Conservation (phyloP, 305 asterid species). For the Solanum hybrid region DNA sequence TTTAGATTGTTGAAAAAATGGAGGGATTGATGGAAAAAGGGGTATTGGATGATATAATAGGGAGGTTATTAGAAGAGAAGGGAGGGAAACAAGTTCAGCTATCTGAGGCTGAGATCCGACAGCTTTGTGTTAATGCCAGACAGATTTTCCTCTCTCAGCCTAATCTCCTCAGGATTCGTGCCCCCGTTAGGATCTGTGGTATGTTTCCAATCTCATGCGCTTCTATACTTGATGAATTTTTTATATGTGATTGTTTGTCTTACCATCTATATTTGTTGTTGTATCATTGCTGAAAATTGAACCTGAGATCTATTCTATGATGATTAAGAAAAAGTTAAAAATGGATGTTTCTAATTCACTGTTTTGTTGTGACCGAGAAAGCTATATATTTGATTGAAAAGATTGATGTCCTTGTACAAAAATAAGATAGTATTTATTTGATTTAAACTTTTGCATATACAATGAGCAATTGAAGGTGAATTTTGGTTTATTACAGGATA, state of each 20-base stretch:
- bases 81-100: constrained; percentile 81
- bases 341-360: background rate
- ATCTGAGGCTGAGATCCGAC: constrained; percentile 84
- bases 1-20: constrained; percentile 22
- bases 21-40: constrained; percentile 72
- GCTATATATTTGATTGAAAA: background rate
- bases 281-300: background rate
- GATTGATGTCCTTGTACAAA: background rate
- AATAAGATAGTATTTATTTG: background rate
- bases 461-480: background rate
- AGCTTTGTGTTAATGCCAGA: constrained; percentile 73
- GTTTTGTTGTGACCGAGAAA: background rate
- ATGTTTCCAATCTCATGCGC: background rate
- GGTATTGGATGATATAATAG: constrained; percentile 66
- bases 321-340: background rate
- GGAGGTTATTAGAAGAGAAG: constrained; percentile 62
- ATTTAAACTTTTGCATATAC: background rate
- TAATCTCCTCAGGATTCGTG: constrained; percentile 48
- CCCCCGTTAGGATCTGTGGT: constrained; percentile 88
- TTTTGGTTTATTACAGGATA: background rate
- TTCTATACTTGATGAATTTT: too few species aligned
- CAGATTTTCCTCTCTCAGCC: constrained; percentile 74
- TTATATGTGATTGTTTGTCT: background rate
- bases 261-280: background rate
- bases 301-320: background rate